phyloP scores from a whole-genome alignment of 805 yeast genomes.

The Debaryomyces hansenii region DNA sequence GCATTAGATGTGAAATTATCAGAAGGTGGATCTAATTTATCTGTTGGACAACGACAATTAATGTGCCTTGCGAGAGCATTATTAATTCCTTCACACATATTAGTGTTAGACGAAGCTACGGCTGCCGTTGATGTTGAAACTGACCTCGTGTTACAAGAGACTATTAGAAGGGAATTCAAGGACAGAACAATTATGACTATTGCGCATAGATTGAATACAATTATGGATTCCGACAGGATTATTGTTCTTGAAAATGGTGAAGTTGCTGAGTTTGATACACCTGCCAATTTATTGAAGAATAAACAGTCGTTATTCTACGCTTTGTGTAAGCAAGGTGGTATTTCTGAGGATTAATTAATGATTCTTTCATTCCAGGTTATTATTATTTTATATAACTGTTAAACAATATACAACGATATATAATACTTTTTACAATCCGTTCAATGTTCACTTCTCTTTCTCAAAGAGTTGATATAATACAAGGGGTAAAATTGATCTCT shows the following conservation, averaged over 20 bases:
- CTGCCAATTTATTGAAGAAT: constrained; percentile 62
- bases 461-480: constrained; percentile 48
- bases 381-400: constrained; percentile 6
- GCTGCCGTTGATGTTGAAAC: constrained; percentile 90
- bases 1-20: constrained; percentile 34
- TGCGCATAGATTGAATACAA: constrained; percentile 83
- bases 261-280: constrained; percentile 76
- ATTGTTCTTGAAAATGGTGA: constrained; percentile 74
- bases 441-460: constrained; percentile 67
- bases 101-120: constrained; percentile 82
- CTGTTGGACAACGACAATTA: constrained; percentile 54
- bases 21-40: constrained; percentile 51
- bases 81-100: constrained; percentile 54
- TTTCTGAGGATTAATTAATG: constrained; percentile 40
- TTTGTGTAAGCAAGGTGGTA: constrained; percentile 74
- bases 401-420: neutral
- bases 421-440: constrained; percentile 3
- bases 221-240: constrained; percentile 76
- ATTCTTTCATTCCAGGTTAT: constrained; percentile 6
- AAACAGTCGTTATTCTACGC: constrained; percentile 73
- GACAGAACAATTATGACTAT: constrained; percentile 79
- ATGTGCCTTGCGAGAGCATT: constrained; percentile 82
- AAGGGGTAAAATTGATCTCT: constrained; percentile 47
- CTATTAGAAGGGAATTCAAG: constrained; percentile 72
- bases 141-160: constrained; percentile 72